Conservation (phyloP, 2,329 filamentous ascomycete genomes). For the Fusarium robinianum region DNA sequence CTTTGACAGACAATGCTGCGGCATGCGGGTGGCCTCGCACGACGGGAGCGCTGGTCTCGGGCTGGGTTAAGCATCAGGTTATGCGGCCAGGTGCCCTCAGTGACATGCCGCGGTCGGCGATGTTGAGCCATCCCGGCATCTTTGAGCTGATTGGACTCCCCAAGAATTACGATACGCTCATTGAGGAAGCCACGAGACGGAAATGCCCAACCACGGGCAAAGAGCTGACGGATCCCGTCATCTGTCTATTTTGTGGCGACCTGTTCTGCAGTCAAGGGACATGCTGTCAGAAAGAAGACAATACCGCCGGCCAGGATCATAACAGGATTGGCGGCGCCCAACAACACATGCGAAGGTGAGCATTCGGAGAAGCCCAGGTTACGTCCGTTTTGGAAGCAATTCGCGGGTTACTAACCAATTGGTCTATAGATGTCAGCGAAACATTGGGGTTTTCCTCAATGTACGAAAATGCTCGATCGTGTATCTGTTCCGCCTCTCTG, state of each 20-base stretch:
- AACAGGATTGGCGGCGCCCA: constrained; percentile 78
- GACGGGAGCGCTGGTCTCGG: constrained; percentile 54
- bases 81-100: constrained; percentile 42
- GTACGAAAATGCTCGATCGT: constrained; percentile 94
- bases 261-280: constrained; percentile 94
- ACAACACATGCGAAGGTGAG: constrained; percentile 85
- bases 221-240: constrained; percentile 85
- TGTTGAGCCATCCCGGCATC: constrained; percentile 80
- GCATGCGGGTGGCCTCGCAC: constrained; percentile 55
- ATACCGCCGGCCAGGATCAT: constrained; percentile 45
- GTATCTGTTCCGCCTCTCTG: constrained; percentile 80
- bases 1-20: constrained; percentile 53
- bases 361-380: constrained; percentile 26
- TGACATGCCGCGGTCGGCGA: constrained; percentile 48
- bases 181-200: constrained; percentile 84
- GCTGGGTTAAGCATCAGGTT: constrained; percentile 75
- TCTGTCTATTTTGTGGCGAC: constrained; percentile 95
- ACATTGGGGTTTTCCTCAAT: constrained; percentile 93
- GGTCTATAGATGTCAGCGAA: constrained; percentile 77
- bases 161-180: constrained; percentile 87
- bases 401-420: constrained; percentile 7
- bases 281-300: constrained; percentile 76
- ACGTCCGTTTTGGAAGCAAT: neutral
- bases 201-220: constrained; percentile 89
- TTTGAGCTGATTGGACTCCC: constrained; percentile 93